Base-by-base conservation (phyloP, 345 rosid species). In the Gossypium thurberi region DNA sequence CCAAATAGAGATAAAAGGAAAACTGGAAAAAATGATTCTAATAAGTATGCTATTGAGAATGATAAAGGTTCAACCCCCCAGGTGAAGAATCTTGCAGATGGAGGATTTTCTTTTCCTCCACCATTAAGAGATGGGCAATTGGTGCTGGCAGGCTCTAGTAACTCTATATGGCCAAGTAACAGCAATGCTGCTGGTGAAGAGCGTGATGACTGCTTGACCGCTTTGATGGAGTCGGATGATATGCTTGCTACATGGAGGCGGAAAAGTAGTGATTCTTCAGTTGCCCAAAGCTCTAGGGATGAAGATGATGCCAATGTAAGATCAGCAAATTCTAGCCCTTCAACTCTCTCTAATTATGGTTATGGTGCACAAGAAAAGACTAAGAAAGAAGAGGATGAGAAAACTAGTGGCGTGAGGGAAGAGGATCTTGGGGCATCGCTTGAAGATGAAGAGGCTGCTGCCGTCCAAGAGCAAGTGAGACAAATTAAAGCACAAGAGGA, bases 401-500 rank as follows among this genome's bases (percentile, higher is more conserved):
- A 76, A 80, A 79, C 73, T 43, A 78, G 78, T 37, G 81, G 75
- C 69, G 79, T 59, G 23, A 89, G 83, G 85, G 94, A 87, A 78
- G 94, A 90, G 65, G 95, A 93, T 72, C 89, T 82, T 21, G 91
- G 82, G 51, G 87, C 83, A 65, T 80, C 85, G 50, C 81, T 90
- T 62, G 99, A 96, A 78, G 99, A 96, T 83, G 98, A 96, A 76
- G 99, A 96, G 82, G 92, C 86, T 43, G 91, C 87, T 76, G 99
- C 97, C 44, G 96, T 96, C 26, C 95, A 93, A 80, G 99, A 93
- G 87, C 99, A 96, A 89, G 86, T 91, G 17, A 88, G 93, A 84
- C 99, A 96, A 83, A 96, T 96, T 79, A 93, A 89, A 85, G 91
- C 88, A 28, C 98, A 96, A 75, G 99, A 96, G 73, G 99, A 91